Conservation (phyloP, 1,139 yeast genomes). For the Wickerhamiella pararugosa region DNA sequence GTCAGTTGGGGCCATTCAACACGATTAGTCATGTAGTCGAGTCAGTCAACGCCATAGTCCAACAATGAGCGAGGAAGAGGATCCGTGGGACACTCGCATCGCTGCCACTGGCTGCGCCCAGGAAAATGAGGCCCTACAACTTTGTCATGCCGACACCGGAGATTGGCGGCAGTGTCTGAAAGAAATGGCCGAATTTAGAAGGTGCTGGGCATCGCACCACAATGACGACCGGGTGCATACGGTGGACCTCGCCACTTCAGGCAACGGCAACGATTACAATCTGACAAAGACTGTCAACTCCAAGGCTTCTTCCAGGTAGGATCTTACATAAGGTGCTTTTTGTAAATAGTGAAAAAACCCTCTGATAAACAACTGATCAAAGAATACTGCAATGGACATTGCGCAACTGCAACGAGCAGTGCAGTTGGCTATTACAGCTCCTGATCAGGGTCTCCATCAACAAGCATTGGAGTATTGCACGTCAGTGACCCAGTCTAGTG, state of each 20-base stretch:
- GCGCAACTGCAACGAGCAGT: conserved; percentile 89
- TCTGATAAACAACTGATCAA: too few relatives aligned
- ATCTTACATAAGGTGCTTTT: neutral
- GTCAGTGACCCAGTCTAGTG: conserved; percentile 56
- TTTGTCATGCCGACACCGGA: conserved; percentile 59
- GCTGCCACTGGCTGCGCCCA: conserved; percentile 55
- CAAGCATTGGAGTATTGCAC: conserved; percentile 77
- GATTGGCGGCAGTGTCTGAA: conserved; percentile 57
- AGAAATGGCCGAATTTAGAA: conserved; percentile 52
- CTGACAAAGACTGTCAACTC: conserved; percentile 5
- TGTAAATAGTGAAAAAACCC: too few relatives aligned
- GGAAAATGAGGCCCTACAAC: conserved; percentile 45
- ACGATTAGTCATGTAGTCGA: too few relatives aligned
- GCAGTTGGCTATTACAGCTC: conserved; percentile 66
- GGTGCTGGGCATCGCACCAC: conserved; percentile 49
- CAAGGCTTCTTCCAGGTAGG: neutral
- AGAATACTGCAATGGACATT: conserved; percentile 8
- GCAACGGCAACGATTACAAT: conserved; percentile 9
- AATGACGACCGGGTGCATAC: conserved; percentile 42
- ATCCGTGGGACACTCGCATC: conserved; percentile 45
- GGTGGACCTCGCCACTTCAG: conserved; percentile 5
- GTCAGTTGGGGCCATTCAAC: too few relatives aligned
- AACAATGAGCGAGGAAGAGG: conserved; percentile 11
- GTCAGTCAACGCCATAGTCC: too few relatives aligned
- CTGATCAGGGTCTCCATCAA: conserved; percentile 50